Evolutionary conservation across 495 filamentous ascomycete species (phyloP).

Genomic region (Thozetella sp.): DNA sequence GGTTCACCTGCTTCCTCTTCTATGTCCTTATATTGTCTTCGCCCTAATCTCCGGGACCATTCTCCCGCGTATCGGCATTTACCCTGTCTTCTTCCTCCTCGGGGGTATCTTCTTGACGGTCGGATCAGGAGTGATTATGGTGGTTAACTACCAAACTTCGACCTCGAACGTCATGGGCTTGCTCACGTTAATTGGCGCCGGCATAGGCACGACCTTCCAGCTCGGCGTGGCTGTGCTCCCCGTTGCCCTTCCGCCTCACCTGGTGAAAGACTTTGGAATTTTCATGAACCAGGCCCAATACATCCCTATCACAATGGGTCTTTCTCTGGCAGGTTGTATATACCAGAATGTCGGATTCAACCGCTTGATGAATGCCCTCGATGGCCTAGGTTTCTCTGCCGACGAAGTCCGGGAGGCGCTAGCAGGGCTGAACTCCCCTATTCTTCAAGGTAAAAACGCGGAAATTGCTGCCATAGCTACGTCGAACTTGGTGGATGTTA

Average conservation of each 20-base stretch:
- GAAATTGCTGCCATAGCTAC: neutral
- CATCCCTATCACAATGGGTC: constrained; percentile 46
- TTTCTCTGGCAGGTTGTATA: constrained; percentile 55
- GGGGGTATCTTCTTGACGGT: constrained; percentile 47
- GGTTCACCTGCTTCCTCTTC: constrained; percentile 50
- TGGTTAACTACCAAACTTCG: constrained; percentile 30
- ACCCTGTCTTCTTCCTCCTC: constrained; percentile 59
- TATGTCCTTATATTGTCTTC: constrained; percentile 38
- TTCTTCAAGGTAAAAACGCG: constrained; percentile 20
- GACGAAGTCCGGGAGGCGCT: constrained; percentile 43
- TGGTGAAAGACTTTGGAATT: constrained; percentile 44
- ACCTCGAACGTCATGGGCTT: constrained; percentile 51
- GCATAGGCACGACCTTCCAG: constrained; percentile 38
- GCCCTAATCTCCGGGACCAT: constrained; percentile 43
- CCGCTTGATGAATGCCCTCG: constrained; percentile 28
- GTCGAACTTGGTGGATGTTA: neutral
- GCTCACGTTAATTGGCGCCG: constrained; percentile 49
- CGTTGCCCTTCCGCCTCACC: constrained; percentile 41
- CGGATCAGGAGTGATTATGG: constrained; percentile 52
- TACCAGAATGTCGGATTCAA: constrained; percentile 48
- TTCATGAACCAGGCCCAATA: constrained; percentile 57
- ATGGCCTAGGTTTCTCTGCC: constrained; percentile 17
- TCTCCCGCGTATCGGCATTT: constrained; percentile 47
- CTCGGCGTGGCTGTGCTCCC: constrained; percentile 54
- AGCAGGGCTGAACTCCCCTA: constrained; percentile 36